Evolutionary conservation across 2,329 filamentous ascomycete genomes (phyloP), one percentile per base, ranked within the genome.

Genomic region (Aspergillus brasiliensis): DNA sequence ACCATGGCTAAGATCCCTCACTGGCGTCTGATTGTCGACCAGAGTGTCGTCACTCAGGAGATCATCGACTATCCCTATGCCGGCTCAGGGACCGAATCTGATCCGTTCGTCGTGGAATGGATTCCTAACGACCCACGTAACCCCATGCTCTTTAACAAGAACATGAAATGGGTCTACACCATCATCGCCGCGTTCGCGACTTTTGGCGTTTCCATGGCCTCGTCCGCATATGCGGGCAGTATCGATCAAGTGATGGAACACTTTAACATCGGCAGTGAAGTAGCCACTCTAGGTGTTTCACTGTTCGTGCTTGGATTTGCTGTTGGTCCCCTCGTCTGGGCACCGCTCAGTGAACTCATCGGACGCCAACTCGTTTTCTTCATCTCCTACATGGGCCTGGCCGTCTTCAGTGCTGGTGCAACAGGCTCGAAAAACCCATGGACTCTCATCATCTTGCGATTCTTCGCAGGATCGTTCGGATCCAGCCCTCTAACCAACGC

Each of bases 251-350:
- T 91, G 56, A 78, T 87, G 13, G 46, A 62, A 1, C 78, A 86
- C 34, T 90, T 91, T 63, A 58, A 75, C 11, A 79, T 85, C 27
- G 75, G 73, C 47, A 71, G 77, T 51, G 83, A 85, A 65, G 74
- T 88, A 7, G 83, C 81, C 40, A 87, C 85, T 23, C 78, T 89
- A 2, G 87, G 87, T 10, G 80, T 90, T 13, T 88, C 86, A 7
- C 75, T 89, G 17, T 89, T 88, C 69, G 86, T 89, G 13, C 67
- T 88, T 4, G 86, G 86, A 1, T 88, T 88, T 58, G 75, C 75
- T 13, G 60, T 88, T 57, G 86, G 86, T 0, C 87, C 87, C 0
- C 74, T 89, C 7, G 68, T 90, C 2, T 90, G 87, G 84, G 88
- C 88, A 3, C 87, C 88, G 0, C 71, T 91, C 19, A 81, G 84